Base-by-base conservation (phyloP, 441 rosid genomes). In the Aleurites moluccanus region DNA sequence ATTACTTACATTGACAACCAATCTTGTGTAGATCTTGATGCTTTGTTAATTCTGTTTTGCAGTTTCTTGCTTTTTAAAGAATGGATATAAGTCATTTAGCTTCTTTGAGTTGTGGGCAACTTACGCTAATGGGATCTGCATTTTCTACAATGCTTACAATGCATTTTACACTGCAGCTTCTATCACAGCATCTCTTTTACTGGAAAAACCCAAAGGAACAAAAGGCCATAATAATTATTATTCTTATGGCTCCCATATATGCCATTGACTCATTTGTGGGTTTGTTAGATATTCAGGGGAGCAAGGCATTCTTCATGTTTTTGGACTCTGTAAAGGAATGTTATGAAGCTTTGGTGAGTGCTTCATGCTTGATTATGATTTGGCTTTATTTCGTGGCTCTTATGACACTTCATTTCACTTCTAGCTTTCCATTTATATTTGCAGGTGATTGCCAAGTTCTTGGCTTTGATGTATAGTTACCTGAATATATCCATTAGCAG, bases 181-280 rank as follows among this genome's bases (percentile, higher is more conserved):
- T 91, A 3, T 88, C 89, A 0, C 94, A 95, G 77, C 96, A 95
- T 86, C 84, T 93, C 16, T 84, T 84, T 76, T 84, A 91, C 83
- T 95, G 99, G 99, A 93, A 90, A 80, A 95, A 91, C 73, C 97
- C 99, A 0, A 95, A 93, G 84, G 97, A 95, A 78, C 99, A 95
- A 73, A 93, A 88, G 84, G 98, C 97, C 14, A 93, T 95, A 27
- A 8, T 95, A 9, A 83, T 95, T 40, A 93, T 93, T 74, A 85
- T 96, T 73, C 89, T 93, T 18, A 96, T 93, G 99, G 97, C 94
- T 77, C 99, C 99, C 9, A 79, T 96, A 53, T 93, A 96, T 73
- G 97, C 97, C 10, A 59, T 83, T 25, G 88, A 79, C 63, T 92
- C 98, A 69, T 92, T 87, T 75, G 83, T 88, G 13, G 97, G 98